These are phyloP conservation scores for Cryptosporidium meleagridis DNA, from an alignment of 169 alveolate genomes.

Conservation along the genomic window DNA sequence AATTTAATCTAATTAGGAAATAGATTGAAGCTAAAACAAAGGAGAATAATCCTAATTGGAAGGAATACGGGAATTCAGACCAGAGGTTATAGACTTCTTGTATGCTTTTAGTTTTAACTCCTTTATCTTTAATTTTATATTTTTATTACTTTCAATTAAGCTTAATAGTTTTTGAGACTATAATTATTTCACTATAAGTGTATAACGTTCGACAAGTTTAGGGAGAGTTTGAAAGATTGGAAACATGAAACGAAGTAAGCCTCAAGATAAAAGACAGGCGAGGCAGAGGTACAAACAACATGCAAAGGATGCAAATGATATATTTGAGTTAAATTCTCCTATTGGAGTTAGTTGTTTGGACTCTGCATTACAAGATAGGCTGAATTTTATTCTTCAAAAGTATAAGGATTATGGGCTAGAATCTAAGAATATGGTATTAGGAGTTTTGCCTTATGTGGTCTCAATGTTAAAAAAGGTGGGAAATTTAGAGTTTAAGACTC, in stretches of 20 bases:
- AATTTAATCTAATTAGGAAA: slow-evolving; percentile 3
- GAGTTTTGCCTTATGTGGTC: slow-evolving; percentile 22
- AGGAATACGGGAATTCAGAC: not conserved
- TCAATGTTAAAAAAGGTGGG: not conserved
- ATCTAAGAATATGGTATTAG: not conserved
- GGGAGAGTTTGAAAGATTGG: not conserved
- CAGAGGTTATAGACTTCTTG: not conserved
- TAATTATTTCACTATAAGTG: not conserved
- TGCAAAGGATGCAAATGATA: slow-evolving; percentile 36
- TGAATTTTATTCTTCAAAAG: not conserved
- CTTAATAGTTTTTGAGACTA: not conserved
- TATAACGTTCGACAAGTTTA: not conserved
- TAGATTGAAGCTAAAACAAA: not conserved
- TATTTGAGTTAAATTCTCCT: slow-evolving; percentile 49
- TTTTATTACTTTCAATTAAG: not conserved
- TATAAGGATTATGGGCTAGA: not conserved
- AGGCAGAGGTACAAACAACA: slow-evolving; percentile 18
- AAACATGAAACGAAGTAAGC: not conserved
- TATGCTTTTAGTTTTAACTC: not conserved
- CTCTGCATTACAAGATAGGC: not conserved
- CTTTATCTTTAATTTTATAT: not conserved
- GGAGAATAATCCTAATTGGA: not conserved
- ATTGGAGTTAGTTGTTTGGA: slow-evolving; percentile 23
- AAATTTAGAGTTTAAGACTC: not conserved
- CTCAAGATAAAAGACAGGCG: not conserved